Evolutionary conservation across 768 basidiomycete species (phyloP).

Genomic region (Boletus speciosus): DNA sequence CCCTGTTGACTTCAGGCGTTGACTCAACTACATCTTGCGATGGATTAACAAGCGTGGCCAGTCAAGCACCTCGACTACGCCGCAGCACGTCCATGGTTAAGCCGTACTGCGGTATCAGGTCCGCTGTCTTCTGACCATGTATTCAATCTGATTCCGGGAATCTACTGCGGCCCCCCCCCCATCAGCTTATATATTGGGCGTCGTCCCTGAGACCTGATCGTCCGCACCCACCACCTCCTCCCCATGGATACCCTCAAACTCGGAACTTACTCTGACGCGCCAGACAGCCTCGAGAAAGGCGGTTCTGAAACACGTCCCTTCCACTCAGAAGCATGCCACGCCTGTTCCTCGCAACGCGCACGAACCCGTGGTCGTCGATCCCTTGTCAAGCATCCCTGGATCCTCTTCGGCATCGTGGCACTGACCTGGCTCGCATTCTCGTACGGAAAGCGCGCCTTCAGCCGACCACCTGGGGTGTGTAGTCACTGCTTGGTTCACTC

Average conservation of each 20-base stretch:
- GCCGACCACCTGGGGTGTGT: slow-evolving; percentile 8
- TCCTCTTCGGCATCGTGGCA: slow-evolving; percentile 1
- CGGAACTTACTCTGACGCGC: slow-evolving; percentile 1
- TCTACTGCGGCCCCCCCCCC: neutral
- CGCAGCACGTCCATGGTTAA: neutral
- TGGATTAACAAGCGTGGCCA: too few species aligned
- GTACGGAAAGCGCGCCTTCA: neutral
- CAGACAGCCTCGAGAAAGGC: slow-evolving; percentile 20
- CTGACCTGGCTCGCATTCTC: slow-evolving; percentile 17
- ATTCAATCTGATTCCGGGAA: too few species aligned
- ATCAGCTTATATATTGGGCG: neutral
- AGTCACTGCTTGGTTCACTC: neutral
- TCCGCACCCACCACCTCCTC: neutral
- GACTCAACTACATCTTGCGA: neutral
- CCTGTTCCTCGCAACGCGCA: neutral
- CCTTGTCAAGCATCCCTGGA: slow-evolving; percentile 7
- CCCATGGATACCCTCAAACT: slow-evolving; percentile 16
- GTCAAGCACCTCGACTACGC: neutral
- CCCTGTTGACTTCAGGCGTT: neutral
- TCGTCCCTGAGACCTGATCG: neutral
- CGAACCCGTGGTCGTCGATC: neutral
- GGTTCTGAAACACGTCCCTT: slow-evolving; percentile 1
- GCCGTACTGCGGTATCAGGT: neutral
- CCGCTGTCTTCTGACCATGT: neutral
- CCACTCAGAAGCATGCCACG: neutral